Percentiles rank a stretch among this genome's conserved stretches.
Conservation (phyloP, 805 yeast genomes). For the Wickerhamiella sorbophila region DNA sequence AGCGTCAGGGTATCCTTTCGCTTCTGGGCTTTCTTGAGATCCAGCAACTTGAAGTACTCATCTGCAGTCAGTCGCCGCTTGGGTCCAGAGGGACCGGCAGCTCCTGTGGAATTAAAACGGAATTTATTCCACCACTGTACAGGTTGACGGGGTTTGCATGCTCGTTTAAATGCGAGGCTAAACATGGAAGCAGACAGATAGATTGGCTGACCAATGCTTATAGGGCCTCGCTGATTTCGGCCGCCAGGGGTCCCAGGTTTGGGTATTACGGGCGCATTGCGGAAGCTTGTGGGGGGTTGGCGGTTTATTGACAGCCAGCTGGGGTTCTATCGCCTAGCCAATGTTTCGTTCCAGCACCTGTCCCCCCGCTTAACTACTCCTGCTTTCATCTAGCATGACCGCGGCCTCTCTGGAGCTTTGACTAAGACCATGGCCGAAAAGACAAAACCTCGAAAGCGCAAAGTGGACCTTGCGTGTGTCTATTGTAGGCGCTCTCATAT, state of each 20-base stretch:
- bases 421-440: conserved; percentile 2
- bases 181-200: conserved; percentile 3
- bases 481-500: conserved; percentile 88
- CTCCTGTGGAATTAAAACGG: neutral
- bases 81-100: too few relatives aligned
- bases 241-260: too few relatives aligned
- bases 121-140: neutral
- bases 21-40: conserved; percentile 4
- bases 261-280: too few relatives aligned
- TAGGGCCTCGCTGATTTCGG: too few relatives aligned
- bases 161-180: conserved; percentile 2
- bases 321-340: too few relatives aligned
- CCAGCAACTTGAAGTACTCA: conserved; percentile 3
- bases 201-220: too few relatives aligned
- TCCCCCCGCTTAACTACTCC: too few relatives aligned
- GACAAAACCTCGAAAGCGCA: conserved; percentile 10
- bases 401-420: too few relatives aligned
- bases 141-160: neutral
- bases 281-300: too few relatives aligned
- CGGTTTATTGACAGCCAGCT: too few relatives aligned
- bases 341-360: too few relatives aligned
- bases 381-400: too few relatives aligned
- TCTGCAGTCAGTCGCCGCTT: neutral
- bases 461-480: conserved; percentile 50
- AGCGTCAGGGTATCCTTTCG: conserved; percentile 11